Base-by-base conservation (phyloP, 805 yeast genomes). In the Schwanniomyces pseudopolymorphus region DNA sequence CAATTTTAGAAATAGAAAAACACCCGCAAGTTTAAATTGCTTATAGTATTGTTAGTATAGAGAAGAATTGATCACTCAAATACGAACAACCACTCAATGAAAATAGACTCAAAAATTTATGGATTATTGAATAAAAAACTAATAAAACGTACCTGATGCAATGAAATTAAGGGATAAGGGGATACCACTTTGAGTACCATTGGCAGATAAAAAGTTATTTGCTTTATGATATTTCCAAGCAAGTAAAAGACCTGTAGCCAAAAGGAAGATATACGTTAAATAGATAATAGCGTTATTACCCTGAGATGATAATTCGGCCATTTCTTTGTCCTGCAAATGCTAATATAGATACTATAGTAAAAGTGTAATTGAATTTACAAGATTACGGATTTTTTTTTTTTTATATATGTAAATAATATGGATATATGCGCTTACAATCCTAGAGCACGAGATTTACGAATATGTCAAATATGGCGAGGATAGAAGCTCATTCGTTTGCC, bases 141-240 rank as follows among this genome's bases (percentile, higher is more conserved):
- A 36, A 16, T 3, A 19, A n/a, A 20, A 84, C 87, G 71, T 74
- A 79, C 96, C 96, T 54, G 95, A 84, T 42, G 97, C 97, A 45
- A 91, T 81, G 62, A 91, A 91, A 64, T 91, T 91, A 49, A 91
- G 73, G 1, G 96, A 87, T 55, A 91, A 70, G 0, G 96, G 96
- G 13, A 89, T 27, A 22, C 89, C 95, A 38, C 75, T 75, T 57
- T 87, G 91, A 0, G 96, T 82, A 10, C 94, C 85, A 67, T 90
- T 88, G 3, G 91, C 84, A 2, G 90, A 77, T 45, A 90, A 67
- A 59, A 87, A 91, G 5, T 82, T 77, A 35, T 75, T 72, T 36
- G 76, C 72, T 42, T 77, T 72, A 31, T 75, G 74, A 51, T 65
- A 77, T 70, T 77, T 85, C 59, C 74, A 57, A 0, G 96, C 96